Evolutionary conservation across 768 basidiomycete genomes (phyloP), one percentile per base, ranked within the genome.

Genomic region (Trametes meyenii): DNA sequence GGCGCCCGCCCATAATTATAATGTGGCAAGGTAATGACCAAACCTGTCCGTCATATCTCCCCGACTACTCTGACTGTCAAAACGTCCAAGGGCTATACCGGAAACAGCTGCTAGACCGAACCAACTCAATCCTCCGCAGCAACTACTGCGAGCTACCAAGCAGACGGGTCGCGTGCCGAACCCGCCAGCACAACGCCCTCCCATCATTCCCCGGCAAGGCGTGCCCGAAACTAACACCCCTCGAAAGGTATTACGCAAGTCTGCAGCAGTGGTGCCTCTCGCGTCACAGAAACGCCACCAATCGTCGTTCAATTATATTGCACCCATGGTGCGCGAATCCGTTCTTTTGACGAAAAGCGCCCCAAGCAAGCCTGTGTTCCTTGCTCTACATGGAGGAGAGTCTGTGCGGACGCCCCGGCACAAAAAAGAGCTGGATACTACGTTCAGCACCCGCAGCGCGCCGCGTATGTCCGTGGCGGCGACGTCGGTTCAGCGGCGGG

Each of bases 401-500:
- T 3, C 12, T 12, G n/a, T 35, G 23, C 49, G 49, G 19, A 24
- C 57, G 16, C 29, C 57, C 1, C 53, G 24, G 19, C 26, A 36
- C 39, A 42, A 33, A 8, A 33, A 51, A 23, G 35, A 26, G 11
- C 17, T 19, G 8, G 53, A 50, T 23, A 45, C 33, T 11, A 23
- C 16, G 13, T 24, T 38, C 19, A 26, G 4, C 3, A 23, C 5
- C 21, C 49, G 49, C 13, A 56, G 42, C 38, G 42, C 43, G 16
- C 55, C 54, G 26, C 54, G 55, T 19, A 51, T 24, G 26, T 45
- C 60, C 16, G 17, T 42, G 2, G 52, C 56, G 6, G 52, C 56
- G 19, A 63, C 58, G 62, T 63, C 62, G 6, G 57, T 63, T 16
- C 62, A 54, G 48, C 62, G 57, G 11, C 51, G 62, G 10, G 51